Base-by-base conservation (phyloP, 2,329 filamentous ascomycete species). In the Paradendryphiella salina region DNA sequence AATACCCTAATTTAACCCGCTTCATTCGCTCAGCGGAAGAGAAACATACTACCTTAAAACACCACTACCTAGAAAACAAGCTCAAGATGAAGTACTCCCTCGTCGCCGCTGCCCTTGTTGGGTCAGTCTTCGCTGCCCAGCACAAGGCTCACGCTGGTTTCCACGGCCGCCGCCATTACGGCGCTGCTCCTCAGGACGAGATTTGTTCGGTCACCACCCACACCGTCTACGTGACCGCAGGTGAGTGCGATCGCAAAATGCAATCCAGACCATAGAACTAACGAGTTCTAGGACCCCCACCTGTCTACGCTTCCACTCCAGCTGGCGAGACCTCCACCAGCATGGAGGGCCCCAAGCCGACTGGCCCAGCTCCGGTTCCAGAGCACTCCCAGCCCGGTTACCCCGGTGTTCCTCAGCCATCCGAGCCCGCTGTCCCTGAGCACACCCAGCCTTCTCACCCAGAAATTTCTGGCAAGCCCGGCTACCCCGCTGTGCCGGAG, bases 21-120 rank as follows among this genome's bases (percentile, higher is more conserved):
- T 89, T 89, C 87, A 90, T 85, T 90, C 89, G 75, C 90, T 92
- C 78, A 91, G 88, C 88, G 88, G 88, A 83, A 85, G 31, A 79
- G 89, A 85, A 51, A 44, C 43, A 63, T 9, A 9, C 48, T 57
- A 39, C 54, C 55, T 47, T 51, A 51, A 51, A 41, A 42, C 59
- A 49, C 54, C 46, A 52, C 60, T 62, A 61, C 64, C 52, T 51
- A 65, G 63, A 62, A 70, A 70, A 64, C 65, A 72, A 63, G 64
- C 35, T 71, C 78, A 87, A 70, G 34, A 94, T 94, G 89, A 94
- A 89, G 87, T 85, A 81, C 69, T 80, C 81, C 69, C 73, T 88
- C 69, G 75, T 89, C 64, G 82, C 84, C 66, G 82, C 86, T 73
- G 79, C 78, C 39, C 71, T 80, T 58, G 76, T 77, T 63, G 76